Evolutionary conservation across 306 rosid species (phyloP).

Genomic region (Glycine soja): DNA sequence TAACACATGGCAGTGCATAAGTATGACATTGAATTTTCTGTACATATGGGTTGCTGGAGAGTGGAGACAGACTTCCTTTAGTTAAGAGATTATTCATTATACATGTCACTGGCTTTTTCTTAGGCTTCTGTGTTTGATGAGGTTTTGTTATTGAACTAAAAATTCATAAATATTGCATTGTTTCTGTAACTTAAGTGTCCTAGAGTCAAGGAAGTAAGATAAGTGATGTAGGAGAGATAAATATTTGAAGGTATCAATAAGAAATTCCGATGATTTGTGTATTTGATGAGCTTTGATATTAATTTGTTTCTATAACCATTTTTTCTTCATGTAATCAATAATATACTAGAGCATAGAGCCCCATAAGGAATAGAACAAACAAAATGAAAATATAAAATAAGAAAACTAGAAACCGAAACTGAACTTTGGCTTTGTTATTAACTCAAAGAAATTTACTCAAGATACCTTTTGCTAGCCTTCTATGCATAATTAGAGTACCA

Average conservation of each 20-base stretch:
- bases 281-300: neutral
- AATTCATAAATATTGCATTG: neutral
- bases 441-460: neutral
- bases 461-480: neutral
- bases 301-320: neutral
- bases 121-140: neutral
- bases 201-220: neutral
- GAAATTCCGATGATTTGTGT: neutral
- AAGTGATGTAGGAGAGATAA: neutral
- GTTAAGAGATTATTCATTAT: neutral
- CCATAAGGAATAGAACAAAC: neutral
- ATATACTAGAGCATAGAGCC: neutral
- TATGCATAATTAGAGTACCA: neutral
- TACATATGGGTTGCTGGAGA: neutral
- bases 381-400: neutral
- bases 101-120: neutral
- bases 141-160: neutral
- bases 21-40: neutral
- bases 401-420: neutral
- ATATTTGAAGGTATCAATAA: neutral
- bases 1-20: slow-evolving; percentile 2
- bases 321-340: neutral
- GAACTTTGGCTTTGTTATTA: neutral
- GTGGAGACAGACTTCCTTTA: neutral
- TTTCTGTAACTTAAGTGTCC: neutral